phyloP scores from a whole-genome alignment of 1,284 basidiomycete genomes.

The Erythrobasidium hasegawianum region DNA sequence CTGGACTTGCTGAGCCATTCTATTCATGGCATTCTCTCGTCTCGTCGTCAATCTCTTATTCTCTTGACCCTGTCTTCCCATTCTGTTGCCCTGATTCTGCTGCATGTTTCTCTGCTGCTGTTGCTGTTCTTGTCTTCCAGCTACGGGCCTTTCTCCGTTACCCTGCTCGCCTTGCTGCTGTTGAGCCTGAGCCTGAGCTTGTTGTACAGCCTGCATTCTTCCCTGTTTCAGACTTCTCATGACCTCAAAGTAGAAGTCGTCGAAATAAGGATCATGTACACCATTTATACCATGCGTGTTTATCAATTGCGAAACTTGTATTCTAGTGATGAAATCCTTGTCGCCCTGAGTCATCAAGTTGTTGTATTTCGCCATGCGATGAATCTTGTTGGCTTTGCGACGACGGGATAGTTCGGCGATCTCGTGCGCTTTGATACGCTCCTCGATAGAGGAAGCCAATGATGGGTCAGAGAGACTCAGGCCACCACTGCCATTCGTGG shows the following conservation, averaged over 20 bases:
- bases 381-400: slow-evolving; percentile 74
- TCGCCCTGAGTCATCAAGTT: slow-evolving; percentile 98
- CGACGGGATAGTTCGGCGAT: slow-evolving; percentile 75
- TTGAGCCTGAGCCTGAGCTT: slow-evolving; percentile 4
- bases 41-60: slow-evolving; percentile 30
- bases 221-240: slow-evolving; percentile 61
- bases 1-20: slow-evolving; percentile 96
- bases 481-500: slow-evolving; percentile 3
- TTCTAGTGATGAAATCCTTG: slow-evolving; percentile 99
- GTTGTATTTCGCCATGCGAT: slow-evolving; percentile 89
- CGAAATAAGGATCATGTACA: slow-evolving; percentile 90
- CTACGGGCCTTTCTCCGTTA: background rate
- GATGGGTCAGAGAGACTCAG: slow-evolving; percentile 1
- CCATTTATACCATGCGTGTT: slow-evolving; percentile 44
- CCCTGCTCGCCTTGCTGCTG: background rate
- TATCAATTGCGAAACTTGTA: slow-evolving; percentile 96
- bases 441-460: slow-evolving; percentile 10
- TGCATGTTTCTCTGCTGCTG: slow-evolving; percentile 1
- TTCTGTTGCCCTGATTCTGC: slow-evolving; percentile 11
- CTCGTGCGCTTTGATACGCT: slow-evolving; percentile 54
- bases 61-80: background rate
- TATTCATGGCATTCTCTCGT: slow-evolving; percentile 83
- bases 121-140: slow-evolving; percentile 12
- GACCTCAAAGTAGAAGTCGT: slow-evolving; percentile 98
- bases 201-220: slow-evolving; percentile 62